phyloP scores from a whole-genome alignment of 306 rosid genomes.

The Sicyos baderoa region DNA sequence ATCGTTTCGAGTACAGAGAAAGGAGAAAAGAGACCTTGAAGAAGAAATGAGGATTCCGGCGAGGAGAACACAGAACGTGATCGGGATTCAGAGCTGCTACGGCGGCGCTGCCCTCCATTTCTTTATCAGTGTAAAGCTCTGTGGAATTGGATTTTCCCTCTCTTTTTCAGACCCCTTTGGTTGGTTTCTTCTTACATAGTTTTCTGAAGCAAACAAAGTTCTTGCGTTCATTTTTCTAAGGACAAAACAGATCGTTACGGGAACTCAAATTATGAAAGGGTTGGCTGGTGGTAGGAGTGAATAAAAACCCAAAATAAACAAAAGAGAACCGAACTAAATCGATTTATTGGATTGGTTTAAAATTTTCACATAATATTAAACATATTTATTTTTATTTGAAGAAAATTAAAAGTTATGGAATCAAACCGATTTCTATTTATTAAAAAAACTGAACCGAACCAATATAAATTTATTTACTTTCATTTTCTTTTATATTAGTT shows the following conservation, averaged over 20 bases:
- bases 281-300: no score
- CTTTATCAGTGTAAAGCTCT: background rate
- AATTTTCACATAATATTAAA: no score
- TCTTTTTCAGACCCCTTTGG: no score
- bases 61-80: conserved; percentile 38
- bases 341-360: no score
- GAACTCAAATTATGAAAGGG: no score
- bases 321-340: no score
- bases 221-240: background rate
- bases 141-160: background rate
- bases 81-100: conserved; percentile 29
- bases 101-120: conserved; percentile 73
- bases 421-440: no score
- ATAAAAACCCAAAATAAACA: background rate
- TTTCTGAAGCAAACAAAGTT: background rate
- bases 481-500: no score
- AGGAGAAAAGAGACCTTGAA: conserved; percentile 34
- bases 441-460: no score
- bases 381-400: no score
- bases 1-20: background rate
- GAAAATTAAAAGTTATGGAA: no score
- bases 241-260: background rate
- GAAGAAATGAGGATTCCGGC: conserved; percentile 24
- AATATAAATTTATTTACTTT: no score
- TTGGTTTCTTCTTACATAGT: background rate